Evolutionary conservation across 2,329 filamentous ascomycete genomes (phyloP).

Genomic region (Paecilomyces niveus): DNA sequence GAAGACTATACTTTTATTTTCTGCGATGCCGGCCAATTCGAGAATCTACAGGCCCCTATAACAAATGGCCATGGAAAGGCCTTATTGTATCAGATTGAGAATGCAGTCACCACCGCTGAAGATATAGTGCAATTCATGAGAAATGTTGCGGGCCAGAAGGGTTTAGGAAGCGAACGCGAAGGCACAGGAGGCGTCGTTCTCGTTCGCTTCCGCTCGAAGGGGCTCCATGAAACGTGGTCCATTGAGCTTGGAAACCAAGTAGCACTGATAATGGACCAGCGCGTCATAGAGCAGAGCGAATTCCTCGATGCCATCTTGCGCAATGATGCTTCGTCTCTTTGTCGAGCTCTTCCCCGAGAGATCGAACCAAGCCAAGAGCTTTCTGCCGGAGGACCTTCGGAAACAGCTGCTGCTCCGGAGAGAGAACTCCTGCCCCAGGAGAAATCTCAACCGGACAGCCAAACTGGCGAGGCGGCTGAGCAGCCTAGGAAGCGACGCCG

Average conservation of each 20-base stretch:
- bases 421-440: constrained; percentile 1
- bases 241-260: constrained; percentile 61
- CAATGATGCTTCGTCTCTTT: constrained; percentile 67
- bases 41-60: constrained; percentile 67
- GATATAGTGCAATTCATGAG: constrained; percentile 76
- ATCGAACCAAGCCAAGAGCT: constrained; percentile 31
- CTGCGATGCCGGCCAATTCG: constrained; percentile 66
- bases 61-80: constrained; percentile 78
- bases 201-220: constrained; percentile 61
- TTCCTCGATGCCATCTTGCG: constrained; percentile 83
- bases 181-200: constrained; percentile 66
- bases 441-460: constrained; percentile 7
- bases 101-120: constrained; percentile 59
- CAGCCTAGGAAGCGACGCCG: constrained; percentile 16
- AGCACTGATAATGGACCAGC: constrained; percentile 66
- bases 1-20: constrained; percentile 86
- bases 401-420: constrained; percentile 5
- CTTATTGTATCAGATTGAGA: constrained; percentile 55
- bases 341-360: constrained; percentile 55
- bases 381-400: constrained; percentile 18
- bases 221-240: constrained; percentile 59
- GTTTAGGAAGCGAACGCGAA: constrained; percentile 54
- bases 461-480: constrained; percentile 11
- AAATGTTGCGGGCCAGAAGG: constrained; percentile 66
- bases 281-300: constrained; percentile 80